Conservation (phyloP, 768 basidiomycete genomes). For the Pisolithus marmoratus region DNA sequence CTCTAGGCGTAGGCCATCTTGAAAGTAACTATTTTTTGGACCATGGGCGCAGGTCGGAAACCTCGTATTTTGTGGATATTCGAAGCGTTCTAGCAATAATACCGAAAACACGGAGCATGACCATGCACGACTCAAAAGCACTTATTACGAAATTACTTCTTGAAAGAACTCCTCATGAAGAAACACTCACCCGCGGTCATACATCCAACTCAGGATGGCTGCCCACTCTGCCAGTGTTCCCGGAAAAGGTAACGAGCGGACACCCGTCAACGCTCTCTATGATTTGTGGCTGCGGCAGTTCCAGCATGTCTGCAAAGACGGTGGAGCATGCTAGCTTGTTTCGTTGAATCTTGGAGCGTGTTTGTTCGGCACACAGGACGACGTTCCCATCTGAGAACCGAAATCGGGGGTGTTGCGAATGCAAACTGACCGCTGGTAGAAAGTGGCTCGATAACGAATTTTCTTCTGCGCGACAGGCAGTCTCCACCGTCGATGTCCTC, state of each 20-base stretch:
- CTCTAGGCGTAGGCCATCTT: slow-evolving; percentile 26
- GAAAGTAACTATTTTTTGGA: slow-evolving; percentile 16
- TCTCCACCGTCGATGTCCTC: background rate
- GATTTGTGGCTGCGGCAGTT: slow-evolving; percentile 26
- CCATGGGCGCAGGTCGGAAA: slow-evolving; percentile 22
- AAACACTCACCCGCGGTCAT: slow-evolving; percentile 25
- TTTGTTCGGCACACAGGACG: slow-evolving; percentile 23
- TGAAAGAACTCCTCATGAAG: background rate
- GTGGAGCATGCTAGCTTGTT: slow-evolving; percentile 14
- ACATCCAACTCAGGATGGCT: slow-evolving; percentile 28
- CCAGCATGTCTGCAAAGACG: slow-evolving; percentile 34
- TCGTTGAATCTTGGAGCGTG: slow-evolving; percentile 23
- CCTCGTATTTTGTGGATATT: slow-evolving; percentile 35
- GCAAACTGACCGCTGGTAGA: background rate
- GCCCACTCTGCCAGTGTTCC: slow-evolving; percentile 27
- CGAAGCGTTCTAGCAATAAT: slow-evolving; percentile 23
- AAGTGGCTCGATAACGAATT: background rate
- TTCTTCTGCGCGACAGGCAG: too few relatives aligned
- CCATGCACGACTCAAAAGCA: slow-evolving; percentile 15
- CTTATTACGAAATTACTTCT: slow-evolving; percentile 8
- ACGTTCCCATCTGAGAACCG: slow-evolving; percentile 36
- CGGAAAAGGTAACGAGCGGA: slow-evolving; percentile 23
- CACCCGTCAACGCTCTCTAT: slow-evolving; percentile 28
- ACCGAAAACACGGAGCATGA: slow-evolving; percentile 24
- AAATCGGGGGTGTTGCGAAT: slow-evolving; percentile 1